These are phyloP conservation scores for Ustilago hordei DNA, from an alignment of 1,284 basidiomycete genomes.

Conservation along the genomic window DNA sequence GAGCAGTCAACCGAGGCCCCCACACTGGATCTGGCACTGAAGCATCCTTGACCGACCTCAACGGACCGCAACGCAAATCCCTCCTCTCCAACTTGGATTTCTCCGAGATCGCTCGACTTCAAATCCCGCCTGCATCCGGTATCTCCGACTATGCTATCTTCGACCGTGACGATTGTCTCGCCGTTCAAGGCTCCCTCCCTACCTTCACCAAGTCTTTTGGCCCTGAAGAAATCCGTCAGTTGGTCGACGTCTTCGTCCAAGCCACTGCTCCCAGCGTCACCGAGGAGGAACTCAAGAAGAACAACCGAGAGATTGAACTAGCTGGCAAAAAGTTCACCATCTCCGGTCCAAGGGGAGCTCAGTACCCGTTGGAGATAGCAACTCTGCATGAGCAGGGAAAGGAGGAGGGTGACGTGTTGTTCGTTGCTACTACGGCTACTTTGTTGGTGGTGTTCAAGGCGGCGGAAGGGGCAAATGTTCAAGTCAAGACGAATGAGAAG, in stretches of 20 bases:
- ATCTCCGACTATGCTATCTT: conserved; percentile 46
- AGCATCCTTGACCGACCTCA: conserved; percentile 23
- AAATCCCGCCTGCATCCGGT: conserved; percentile 36
- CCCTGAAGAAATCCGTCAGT: conserved; percentile 11
- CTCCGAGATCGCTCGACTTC: conserved; percentile 28
- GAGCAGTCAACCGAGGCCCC: conserved; percentile 29
- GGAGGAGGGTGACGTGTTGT: conserved; percentile 23
- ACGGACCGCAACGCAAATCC: conserved; percentile 29
- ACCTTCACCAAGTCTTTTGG: conserved; percentile 40
- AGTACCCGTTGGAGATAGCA: conserved; percentile 39
- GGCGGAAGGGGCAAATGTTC: conserved; percentile 22
- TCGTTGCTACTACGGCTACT: conserved; percentile 37
- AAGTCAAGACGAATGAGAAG: conserved; percentile 36
- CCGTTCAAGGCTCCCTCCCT: conserved; percentile 28
- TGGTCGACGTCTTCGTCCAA: conserved; percentile 40
- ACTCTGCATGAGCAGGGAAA: conserved; percentile 29
- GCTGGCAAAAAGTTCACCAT: conserved; percentile 31
- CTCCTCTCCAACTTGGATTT: conserved; percentile 39
- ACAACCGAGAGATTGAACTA: conserved; percentile 14
- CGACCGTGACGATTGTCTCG: conserved; percentile 30
- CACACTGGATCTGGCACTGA: conserved; percentile 46
- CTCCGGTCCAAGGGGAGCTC: conserved; percentile 33
- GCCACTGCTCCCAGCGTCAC: conserved; percentile 31
- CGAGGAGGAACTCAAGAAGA: conserved; percentile 22
- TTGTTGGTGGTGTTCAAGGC: conserved; percentile 46